Base-by-base conservation (phyloP, 2,329 filamentous ascomycete species). In the Colletotrichum navitas region DNA sequence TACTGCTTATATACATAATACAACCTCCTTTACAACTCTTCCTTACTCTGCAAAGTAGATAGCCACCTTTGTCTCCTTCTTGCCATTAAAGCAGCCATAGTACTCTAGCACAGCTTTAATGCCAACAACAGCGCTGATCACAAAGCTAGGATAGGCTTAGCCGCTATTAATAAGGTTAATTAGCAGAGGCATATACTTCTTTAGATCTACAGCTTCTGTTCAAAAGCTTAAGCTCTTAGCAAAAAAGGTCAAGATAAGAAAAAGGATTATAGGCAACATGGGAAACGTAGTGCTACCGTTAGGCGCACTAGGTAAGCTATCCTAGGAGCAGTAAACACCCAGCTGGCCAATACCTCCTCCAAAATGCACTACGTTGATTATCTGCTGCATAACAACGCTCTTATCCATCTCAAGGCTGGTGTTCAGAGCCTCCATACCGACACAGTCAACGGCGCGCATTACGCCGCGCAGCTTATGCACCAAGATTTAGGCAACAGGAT, bases 101-200 rank as follows among this genome's bases (percentile, higher is more conserved):
- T 73, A 75, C 45, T 76, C 68, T 8, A 75, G 77, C 11, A 73
- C 76, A 12, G 78, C 75, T 18, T 80, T 76, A 39, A 80, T 77
- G 14, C 75, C 69, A 18, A 78, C 74, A n/a, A 76, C 74, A 34
- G 68, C 68, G 55, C 72, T 74, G 7, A 78, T 72, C n/a, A 80
- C 72, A 52, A 80, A 79, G 5, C 77, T 73, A 5, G 77, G 77
- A 26, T 74, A 64, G 2, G 77, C 78, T 34, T 74, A 58, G 1
- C 77, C 76, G 5, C 61, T 72, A 10, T 73, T 70, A 24, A 76
- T 68, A 43, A 80, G 67, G 1, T 74, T 56, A 2, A 74, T 73
- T 45, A 63, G 72, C 1, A 73, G 21, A 21, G 75, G 54, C 21
- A 67, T 64, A 34, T 65, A 65, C 4, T 49, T 10, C n/a, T 65